Evolutionary conservation across 73 alveolate genomes (phyloP).

Genomic region (Effrenium voratum): DNA sequence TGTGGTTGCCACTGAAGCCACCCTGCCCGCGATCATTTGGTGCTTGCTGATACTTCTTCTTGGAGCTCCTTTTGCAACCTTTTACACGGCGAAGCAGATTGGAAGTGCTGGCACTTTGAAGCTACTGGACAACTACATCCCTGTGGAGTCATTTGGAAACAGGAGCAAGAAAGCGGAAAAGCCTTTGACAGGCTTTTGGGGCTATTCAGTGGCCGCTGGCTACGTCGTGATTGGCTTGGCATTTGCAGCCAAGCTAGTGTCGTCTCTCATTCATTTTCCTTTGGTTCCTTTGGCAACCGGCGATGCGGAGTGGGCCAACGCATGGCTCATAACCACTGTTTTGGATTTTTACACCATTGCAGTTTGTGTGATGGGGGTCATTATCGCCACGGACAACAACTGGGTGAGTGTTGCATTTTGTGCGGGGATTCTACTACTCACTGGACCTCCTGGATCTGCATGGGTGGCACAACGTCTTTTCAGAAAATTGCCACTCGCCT

Average conservation of each 20-base stretch:
- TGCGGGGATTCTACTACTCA: constrained; percentile 1
- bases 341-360: constrained; percentile 56
- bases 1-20: constrained; percentile 24
- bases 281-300: constrained; percentile 25
- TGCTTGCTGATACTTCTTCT: constrained; percentile 26
- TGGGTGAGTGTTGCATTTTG: constrained; percentile 12
- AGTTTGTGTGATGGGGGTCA: constrained; percentile 9
- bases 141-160: too few relatives aligned
- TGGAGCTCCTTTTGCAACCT: constrained; percentile 39
- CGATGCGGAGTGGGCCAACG: constrained; percentile 47
- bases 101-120: constrained; percentile 19
- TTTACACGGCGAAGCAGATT: constrained; percentile 41
- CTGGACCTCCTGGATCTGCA: constrained; percentile 34
- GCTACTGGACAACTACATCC: constrained; percentile 32
- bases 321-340: constrained; percentile 24
- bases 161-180: not conserved
- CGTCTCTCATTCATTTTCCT: not conserved
- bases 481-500: constrained; percentile 7
- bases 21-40: constrained; percentile 29
- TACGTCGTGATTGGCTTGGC: constrained; percentile 41
- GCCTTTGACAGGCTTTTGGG: constrained; percentile 32
- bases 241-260: constrained; percentile 3
- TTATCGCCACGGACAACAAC: not conserved
- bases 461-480: constrained; percentile 48
- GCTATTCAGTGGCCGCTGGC: constrained; percentile 27